phyloP scores from a whole-genome alignment of 495 filamentous ascomycete species.

The Xylaria scruposa region DNA sequence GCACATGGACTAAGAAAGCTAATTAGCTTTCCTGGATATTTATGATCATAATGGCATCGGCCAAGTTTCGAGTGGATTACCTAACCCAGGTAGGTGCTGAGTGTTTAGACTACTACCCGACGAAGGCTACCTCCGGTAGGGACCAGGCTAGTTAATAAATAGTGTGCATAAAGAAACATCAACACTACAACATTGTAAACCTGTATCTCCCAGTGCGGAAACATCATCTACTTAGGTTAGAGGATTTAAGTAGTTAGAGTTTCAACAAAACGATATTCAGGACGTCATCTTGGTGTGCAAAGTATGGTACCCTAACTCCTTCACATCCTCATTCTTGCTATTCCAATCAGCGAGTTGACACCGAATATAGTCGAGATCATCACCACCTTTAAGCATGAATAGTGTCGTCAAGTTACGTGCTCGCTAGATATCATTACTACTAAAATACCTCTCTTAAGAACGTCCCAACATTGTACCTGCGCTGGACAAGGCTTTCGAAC shows the following conservation, averaged over 20 bases:
- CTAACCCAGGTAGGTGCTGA: neutral
- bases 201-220: neutral
- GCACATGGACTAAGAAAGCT: neutral
- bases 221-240: too few relatives aligned
- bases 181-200: neutral
- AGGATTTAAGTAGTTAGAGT: neutral
- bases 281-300: constrained; percentile 7
- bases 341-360: neutral
- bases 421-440: neutral
- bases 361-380: constrained; percentile 4
- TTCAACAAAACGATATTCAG: constrained; percentile 2
- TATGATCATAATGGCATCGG: neutral
- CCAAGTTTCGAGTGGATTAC: constrained; percentile 1
- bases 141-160: neutral
- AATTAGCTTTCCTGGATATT: neutral
- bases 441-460: too few relatives aligned
- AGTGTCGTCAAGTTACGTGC: neutral
- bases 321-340: constrained; percentile 1
- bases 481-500: too few relatives aligned
- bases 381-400: neutral
- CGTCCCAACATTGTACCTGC: too few relatives aligned
- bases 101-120: neutral
- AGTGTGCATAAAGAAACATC: neutral
- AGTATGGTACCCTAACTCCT: constrained; percentile 20
- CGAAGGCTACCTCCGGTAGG: neutral